These are phyloP conservation scores for Metschnikowia drakensbergensis DNA, from an alignment of 805 yeast species.

Conservation along the genomic window DNA sequence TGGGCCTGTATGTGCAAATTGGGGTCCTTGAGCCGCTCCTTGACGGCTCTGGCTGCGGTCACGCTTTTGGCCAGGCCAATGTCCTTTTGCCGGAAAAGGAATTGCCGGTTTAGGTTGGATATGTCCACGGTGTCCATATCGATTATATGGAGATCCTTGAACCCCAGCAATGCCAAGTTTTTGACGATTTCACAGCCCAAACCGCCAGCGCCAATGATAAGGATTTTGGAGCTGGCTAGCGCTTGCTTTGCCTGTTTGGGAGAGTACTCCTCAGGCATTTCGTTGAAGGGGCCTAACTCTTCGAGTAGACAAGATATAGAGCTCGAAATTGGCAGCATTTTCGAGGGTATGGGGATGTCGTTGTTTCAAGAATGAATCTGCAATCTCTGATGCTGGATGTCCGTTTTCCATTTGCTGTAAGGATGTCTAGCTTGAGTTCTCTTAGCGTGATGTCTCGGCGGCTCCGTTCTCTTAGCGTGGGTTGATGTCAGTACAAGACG, in stretches of 20 bases:
- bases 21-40: slow-evolving; percentile 38
- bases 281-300: slow-evolving; percentile 38
- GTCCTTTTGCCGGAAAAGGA: slow-evolving; percentile 57
- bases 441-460: too few relatives aligned
- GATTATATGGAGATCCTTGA: slow-evolving; percentile 59
- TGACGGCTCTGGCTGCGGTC: slow-evolving; percentile 59
- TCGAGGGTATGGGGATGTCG: not conserved
- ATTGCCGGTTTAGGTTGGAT: slow-evolving; percentile 74
- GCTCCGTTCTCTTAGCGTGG: too few relatives aligned
- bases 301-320: slow-evolving; percentile 22
- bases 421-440: too few relatives aligned
- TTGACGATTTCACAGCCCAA: slow-evolving; percentile 78
- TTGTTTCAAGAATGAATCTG: too few relatives aligned
- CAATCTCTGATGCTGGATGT: too few relatives aligned
- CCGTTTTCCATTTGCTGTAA: too few relatives aligned
- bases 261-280: slow-evolving; percentile 33
- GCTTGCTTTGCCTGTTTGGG: slow-evolving; percentile 21
- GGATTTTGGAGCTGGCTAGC: slow-evolving; percentile 22
- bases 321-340: slow-evolving; percentile 11
- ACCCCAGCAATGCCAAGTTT: slow-evolving; percentile 67
- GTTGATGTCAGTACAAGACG: too few relatives aligned
- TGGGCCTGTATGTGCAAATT: slow-evolving; percentile 50
- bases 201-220: slow-evolving; percentile 78
- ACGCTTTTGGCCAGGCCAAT: slow-evolving; percentile 65
- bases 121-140: slow-evolving; percentile 83